Conservation (phyloP, 2,329 filamentous ascomycete genomes). For the Elsinoe fawcettii region DNA sequence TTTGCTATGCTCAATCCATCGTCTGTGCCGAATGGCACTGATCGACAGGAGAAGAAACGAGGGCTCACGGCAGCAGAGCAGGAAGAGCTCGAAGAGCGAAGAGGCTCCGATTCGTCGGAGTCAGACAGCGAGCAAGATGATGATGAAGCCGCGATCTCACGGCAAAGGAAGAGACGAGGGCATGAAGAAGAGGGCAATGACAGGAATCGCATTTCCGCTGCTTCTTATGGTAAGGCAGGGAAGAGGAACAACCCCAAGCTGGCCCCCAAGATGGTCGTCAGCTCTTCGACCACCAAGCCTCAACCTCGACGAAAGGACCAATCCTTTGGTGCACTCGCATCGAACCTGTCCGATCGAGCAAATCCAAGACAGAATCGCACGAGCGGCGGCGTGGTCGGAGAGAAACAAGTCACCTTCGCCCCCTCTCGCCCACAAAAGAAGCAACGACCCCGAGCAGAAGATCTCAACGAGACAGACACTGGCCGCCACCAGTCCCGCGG, state of each 20-base stretch:
- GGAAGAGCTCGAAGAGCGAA: constrained; percentile 44
- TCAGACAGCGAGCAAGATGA: constrained; percentile 32
- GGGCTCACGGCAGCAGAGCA: constrained; percentile 54
- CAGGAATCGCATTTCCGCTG: constrained; percentile 55
- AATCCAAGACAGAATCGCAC: constrained; percentile 22
- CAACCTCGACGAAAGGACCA: constrained; percentile 36
- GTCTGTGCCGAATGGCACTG: constrained; percentile 44
- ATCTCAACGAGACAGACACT: constrained; percentile 26
- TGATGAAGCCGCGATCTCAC: constrained; percentile 33
- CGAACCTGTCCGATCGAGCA: constrained; percentile 29
- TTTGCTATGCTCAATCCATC: constrained; percentile 87
- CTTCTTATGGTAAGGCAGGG: constrained; percentile 54
- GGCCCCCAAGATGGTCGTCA: constrained; percentile 49
- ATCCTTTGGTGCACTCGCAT: constrained; percentile 51
- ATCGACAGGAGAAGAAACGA: constrained; percentile 32
- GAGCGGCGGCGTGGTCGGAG: constrained; percentile 37
- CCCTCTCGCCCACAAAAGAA: constrained; percentile 45
- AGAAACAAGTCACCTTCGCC: constrained; percentile 64
- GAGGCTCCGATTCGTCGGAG: constrained; percentile 29
- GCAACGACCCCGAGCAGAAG: constrained; percentile 22
- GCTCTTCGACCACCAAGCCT: constrained; percentile 36
- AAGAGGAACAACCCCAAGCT: constrained; percentile 33
- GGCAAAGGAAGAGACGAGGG: constrained; percentile 20
- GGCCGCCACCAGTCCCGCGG: constrained; percentile 24
- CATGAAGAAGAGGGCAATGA: constrained; percentile 34